A percentile compares a stretch with the other conserved stretches of the same genome.
Evolutionary conservation across 768 basidiomycete species (phyloP).

Genomic region (Lactarius sp.): DNA sequence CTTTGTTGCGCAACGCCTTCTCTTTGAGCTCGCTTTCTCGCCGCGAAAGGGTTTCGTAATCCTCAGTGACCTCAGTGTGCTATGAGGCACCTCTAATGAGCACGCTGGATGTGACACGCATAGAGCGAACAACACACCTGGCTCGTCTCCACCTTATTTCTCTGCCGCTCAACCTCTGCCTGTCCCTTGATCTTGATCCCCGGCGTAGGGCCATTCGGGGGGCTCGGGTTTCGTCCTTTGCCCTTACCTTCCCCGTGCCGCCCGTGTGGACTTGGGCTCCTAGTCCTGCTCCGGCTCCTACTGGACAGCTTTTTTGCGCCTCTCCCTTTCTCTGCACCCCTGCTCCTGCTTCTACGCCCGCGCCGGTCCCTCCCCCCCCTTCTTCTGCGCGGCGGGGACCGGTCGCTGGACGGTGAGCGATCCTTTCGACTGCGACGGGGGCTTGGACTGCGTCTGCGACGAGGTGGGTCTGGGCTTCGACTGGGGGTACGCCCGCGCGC

Average conservation of each 20-base stretch:
- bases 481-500: slow-evolving; percentile 34
- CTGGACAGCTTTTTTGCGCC: slow-evolving; percentile 5
- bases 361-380: slow-evolving; percentile 11
- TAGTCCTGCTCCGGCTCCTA: slow-evolving; percentile 18
- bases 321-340: slow-evolving; percentile 16
- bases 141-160: slow-evolving; percentile 48
- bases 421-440: slow-evolving; percentile 29
- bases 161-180: slow-evolving; percentile 47
- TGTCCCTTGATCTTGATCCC: slow-evolving; percentile 79
- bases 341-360: slow-evolving; percentile 14
- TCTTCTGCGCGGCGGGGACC: slow-evolving; percentile 28
- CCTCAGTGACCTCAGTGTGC: slow-evolving; percentile 25
- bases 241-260: slow-evolving; percentile 23
- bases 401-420: slow-evolving; percentile 35
- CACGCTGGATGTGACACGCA: not conserved
- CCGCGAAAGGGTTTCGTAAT: slow-evolving; percentile 48
- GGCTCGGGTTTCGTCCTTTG: slow-evolving; percentile 26
- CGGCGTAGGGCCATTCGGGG: slow-evolving; percentile 34
- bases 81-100: not conserved
- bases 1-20: slow-evolving; percentile 76
- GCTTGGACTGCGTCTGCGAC: slow-evolving; percentile 44
- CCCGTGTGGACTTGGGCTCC: slow-evolving; percentile 13
- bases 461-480: slow-evolving; percentile 33
- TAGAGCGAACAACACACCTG: slow-evolving; percentile 22
- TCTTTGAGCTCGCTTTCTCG: slow-evolving; percentile 81